Percentiles rank a stretch among this genome's conserved stretches.
Conservation (phyloP, 2,329 filamentous ascomycete genomes). For the Colletotrichum zoysiae region DNA sequence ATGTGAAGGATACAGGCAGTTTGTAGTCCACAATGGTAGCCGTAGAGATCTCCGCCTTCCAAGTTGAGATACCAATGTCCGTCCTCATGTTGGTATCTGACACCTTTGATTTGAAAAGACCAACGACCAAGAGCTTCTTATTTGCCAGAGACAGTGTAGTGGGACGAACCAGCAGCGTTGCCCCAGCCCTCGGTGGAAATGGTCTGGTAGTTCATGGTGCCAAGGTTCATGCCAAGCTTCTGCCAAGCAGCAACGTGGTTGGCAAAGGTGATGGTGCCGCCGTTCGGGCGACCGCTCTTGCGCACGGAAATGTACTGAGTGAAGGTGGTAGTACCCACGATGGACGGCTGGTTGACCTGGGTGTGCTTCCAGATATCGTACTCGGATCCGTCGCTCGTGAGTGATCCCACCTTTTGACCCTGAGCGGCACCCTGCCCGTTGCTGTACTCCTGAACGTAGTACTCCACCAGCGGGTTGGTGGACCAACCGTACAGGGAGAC, state of each 20-base stretch:
- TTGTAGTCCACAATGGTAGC: not conserved
- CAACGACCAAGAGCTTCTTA: not conserved
- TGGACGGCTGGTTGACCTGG: slow-evolving; percentile 1
- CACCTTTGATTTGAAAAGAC: no score
- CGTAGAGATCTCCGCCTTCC: not conserved
- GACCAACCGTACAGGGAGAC: slow-evolving; percentile 58
- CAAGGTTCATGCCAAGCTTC: slow-evolving; percentile 60
- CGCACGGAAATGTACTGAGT: slow-evolving; percentile 1
- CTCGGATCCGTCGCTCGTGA: slow-evolving; percentile 49
- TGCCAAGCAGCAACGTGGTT: slow-evolving; percentile 67
- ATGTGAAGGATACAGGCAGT: not conserved
- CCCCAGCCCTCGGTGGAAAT: slow-evolving; percentile 5
- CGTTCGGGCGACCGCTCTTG: slow-evolving; percentile 25
- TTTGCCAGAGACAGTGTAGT: slow-evolving; percentile 1
- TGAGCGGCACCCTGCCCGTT: slow-evolving; percentile 3
- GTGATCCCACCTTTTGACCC: slow-evolving; percentile 46
- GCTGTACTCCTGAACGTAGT: slow-evolving; percentile 65
- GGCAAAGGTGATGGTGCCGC: slow-evolving; percentile 62
- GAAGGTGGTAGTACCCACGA: not conserved
- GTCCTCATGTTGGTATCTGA: not conserved
- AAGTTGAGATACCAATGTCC: no score
- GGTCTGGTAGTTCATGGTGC: slow-evolving; percentile 64
- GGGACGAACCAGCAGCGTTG: not conserved
- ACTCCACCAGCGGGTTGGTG: slow-evolving; percentile 65
- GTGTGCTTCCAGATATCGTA: slow-evolving; percentile 52